phyloP scores from a whole-genome alignment of 495 filamentous ascomycete genomes.

The Entonaema liquescens region DNA sequence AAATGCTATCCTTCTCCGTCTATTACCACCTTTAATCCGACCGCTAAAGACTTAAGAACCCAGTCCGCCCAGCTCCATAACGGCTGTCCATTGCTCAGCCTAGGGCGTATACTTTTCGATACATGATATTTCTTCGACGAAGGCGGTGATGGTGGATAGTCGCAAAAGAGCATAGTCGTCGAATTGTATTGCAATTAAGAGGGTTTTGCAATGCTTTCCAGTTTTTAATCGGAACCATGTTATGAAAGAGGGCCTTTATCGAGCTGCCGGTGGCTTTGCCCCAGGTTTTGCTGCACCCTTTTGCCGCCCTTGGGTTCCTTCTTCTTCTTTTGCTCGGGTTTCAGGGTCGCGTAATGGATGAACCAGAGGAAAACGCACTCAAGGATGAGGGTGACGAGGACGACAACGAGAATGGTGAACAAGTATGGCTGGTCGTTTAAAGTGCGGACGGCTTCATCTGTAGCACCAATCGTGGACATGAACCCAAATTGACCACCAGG shows the following conservation, averaged over 20 bases:
- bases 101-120: neutral
- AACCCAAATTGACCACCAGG: constrained; percentile 57
- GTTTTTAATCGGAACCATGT: neutral
- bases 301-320: constrained; percentile 51
- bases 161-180: neutral
- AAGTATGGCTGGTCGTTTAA: constrained; percentile 63
- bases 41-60: neutral
- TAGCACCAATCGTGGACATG: constrained; percentile 58
- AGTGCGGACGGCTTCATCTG: constrained; percentile 57
- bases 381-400: constrained; percentile 54
- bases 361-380: constrained; percentile 56
- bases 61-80: neutral
- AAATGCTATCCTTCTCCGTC: constrained; percentile 17
- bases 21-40: neutral
- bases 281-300: constrained; percentile 48
- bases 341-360: constrained; percentile 61
- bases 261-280: constrained; percentile 40
- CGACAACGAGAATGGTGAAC: constrained; percentile 59
- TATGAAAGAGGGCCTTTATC: constrained; percentile 24
- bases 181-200: neutral
- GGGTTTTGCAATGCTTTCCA: neutral
- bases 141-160: neutral
- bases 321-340: constrained; percentile 60
- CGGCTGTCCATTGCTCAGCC: neutral
- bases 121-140: neutral